Evolutionary conservation across 176 grass and related monocot genomes (phyloP), one percentile per base, ranked within the genome.

Genomic region (Carex scoparia): DNA sequence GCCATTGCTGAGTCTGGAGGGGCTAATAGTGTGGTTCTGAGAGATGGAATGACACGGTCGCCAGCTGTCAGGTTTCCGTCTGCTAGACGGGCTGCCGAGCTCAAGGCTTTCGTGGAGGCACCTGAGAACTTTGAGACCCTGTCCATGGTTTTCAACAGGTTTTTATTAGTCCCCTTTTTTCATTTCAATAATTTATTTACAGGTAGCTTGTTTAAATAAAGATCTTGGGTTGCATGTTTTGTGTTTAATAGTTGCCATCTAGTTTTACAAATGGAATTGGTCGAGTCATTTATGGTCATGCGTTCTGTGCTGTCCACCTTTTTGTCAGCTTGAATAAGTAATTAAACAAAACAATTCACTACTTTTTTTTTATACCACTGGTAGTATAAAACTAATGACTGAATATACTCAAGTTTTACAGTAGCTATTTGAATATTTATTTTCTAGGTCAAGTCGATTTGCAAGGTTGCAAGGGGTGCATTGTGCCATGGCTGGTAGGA

Each of bases 361-460:
- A 61, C 10, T 74, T 51, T 74, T 19, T 23, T 4, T 28, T 51
- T 58, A 37, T 57, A 79, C 53, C 53, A 79, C 53, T 79, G 6
- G 74, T 65, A 51, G 13, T 38, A 53, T 53, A 69, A 48, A 54
- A 53, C n/a, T 31, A 76, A 76, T 30, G 27, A 76, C 48, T 76
- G 72, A 28, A 30, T 58, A 79, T 57, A 13, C 9, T 83, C 42
- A 16, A 81, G 14, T 48, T 64, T 16, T 62, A 62, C 3, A n/a
- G 31, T 62, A 40, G 9, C n/a, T 64, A 63, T 49, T 49, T 81
- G 59, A 81, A 63, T 81, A 13, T 65, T 54, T 65, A 81, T 63
- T 65, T 80, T 77, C 49, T 87, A 99, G 96, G 86, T 94, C 96
- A 12, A 95, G 90, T 85, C 93, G 93, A 88, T 99, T 99, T 86